Evolutionary conservation across 768 basidiomycete genomes (phyloP), one percentile per base, ranked within the genome.

Genomic region (Polyporus arcularius): DNA sequence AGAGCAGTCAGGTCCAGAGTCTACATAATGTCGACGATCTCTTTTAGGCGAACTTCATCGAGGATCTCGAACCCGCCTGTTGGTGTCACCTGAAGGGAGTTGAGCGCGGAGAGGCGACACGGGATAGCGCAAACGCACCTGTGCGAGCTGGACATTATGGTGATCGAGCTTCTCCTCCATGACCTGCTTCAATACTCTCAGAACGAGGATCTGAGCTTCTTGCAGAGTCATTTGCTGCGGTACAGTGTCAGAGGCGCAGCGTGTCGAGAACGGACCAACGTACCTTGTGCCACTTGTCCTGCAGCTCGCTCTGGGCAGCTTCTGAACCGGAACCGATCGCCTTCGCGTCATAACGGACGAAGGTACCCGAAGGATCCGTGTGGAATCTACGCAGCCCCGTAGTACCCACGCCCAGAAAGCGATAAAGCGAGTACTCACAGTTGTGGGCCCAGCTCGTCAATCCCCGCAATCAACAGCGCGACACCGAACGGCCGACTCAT

Each of bases 81-180:
- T 48, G 76, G 74, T 57, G 94, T 96, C n/a, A 98, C 92, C 91
- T 94, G 67, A 11, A 52, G 39, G 31, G 26, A 16, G 10, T 21
- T 57, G 30, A 58, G 21, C 32, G 35, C 59, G 21, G 21, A 26
- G 21, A 46, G 16, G 57, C 53, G 21, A 35, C n/a, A 18, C 1
- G 15, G 5, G 40, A 10, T 2, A 53, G 32, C 49, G 39, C 41
- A 10, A 18, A 55, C 80, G 35, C 55, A 90, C 96, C 82, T 96
- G 94, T 54, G 96, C 95, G 14, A 99, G 81, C 74, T 98, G 96
- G 28, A 98, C 96, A 67, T 99, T 98, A 78, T 98, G 96, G 68
- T 97, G 93, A 76, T 98, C 96, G 45, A 99, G 84, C 74, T 97
- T 98, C 79, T 98, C 97, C 75, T 98, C 97, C 97, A 98, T 99